phyloP scores from a whole-genome alignment of 371 early-diverging fungal species.

The Nosema muscidifuracis region DNA sequence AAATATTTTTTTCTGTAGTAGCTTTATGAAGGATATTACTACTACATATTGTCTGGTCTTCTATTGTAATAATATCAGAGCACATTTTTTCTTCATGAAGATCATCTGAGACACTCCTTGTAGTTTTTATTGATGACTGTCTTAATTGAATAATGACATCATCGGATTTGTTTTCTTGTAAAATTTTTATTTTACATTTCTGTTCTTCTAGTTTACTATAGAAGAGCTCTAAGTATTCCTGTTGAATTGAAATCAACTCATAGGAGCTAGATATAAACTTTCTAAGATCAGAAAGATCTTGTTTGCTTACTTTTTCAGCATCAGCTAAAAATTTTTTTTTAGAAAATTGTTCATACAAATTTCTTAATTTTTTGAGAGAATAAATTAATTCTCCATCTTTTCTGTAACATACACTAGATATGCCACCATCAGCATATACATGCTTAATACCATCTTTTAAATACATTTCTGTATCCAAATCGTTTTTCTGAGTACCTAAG shows the following conservation, averaged over 20 bases:
- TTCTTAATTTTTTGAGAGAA: no score
- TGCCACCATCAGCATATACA: no score
- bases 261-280: background rate
- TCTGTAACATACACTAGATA: no score
- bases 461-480: no score
- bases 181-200: background rate
- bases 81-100: background rate
- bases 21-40: background rate
- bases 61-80: background rate
- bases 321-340: background rate
- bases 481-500: no score
- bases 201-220: background rate
- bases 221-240: background rate
- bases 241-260: background rate
- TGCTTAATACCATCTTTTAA: no score
- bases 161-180: background rate
- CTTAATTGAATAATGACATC: no score
- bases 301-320: background rate
- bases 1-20: background rate
- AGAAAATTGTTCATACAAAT: background rate
- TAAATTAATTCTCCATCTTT: no score
- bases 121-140: background rate
- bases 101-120: background rate
- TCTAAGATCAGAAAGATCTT: background rate
- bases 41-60: background rate